Evolutionary conservation across 176 grass and related monocot genomes (phyloP).

Genomic region (Cenchrus purpureus): DNA sequence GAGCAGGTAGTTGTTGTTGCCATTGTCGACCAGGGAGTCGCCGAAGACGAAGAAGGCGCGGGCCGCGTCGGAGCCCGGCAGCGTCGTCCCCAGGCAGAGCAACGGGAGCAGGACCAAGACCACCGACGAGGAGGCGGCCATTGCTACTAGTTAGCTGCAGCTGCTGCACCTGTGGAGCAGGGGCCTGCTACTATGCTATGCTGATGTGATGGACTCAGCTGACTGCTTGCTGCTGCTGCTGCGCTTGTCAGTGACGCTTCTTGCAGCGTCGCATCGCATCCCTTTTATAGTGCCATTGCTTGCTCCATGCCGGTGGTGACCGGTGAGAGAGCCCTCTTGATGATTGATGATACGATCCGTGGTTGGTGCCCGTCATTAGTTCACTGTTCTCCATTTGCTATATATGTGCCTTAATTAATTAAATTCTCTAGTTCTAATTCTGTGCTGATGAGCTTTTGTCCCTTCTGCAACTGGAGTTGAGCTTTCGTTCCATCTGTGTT

Average conservation of each 20-base stretch:
- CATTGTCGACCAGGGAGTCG: conserved; percentile 92
- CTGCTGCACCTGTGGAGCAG: not conserved
- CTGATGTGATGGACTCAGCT: conserved; percentile 2
- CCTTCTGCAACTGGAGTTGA: not conserved
- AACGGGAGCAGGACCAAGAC: not conserved
- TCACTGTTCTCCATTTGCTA: not conserved
- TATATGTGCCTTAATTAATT: not conserved
- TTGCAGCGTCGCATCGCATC: not conserved
- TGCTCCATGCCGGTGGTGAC: not conserved
- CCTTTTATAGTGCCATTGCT: conserved; percentile 24
- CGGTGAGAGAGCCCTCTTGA: not conserved
- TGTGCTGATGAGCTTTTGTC: not conserved
- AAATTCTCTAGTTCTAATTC: not conserved
- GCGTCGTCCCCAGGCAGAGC: conserved; percentile 22
- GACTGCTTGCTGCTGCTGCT: not conserved
- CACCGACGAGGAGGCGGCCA: conserved; percentile 20
- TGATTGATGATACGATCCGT: not conserved
- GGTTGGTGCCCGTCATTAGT: conserved; percentile 33
- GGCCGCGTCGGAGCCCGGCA: conserved; percentile 36
- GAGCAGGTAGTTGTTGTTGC: conserved; percentile 89
- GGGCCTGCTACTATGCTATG: not conserved
- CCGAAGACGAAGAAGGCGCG: conserved; percentile 96
- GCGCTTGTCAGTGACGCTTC: not conserved
- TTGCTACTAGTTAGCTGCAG: not conserved
- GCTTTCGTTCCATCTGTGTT: not conserved